These are phyloP conservation scores for Hypoxylon sp. DNA, from an alignment of 2,329 filamentous ascomycete genomes.

Conservation along the genomic window DNA sequence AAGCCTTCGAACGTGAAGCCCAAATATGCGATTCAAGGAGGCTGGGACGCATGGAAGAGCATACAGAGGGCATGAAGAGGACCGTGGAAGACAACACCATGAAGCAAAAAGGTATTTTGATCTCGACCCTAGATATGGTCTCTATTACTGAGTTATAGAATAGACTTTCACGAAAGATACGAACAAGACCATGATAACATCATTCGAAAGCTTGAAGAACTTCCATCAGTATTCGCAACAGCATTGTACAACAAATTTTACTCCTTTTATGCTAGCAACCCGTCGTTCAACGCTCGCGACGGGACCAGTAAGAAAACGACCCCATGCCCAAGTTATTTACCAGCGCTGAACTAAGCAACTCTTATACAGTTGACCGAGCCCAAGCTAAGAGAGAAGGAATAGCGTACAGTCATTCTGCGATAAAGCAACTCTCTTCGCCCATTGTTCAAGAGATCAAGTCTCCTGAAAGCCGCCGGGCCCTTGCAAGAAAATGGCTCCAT, in stretches of 20 bases:
- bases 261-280: conserved; percentile 25
- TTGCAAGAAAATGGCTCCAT: conserved; percentile 21
- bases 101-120: conserved; percentile 11
- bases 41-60: conserved; percentile 31
- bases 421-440: conserved; percentile 15
- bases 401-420: conserved; percentile 1
- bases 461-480: conserved; percentile 10
- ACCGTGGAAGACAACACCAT: conserved; percentile 23
- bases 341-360: no score
- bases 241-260: conserved; percentile 33
- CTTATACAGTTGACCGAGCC: conserved; percentile 11
- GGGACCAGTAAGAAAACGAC: conserved; percentile 28
- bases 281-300: conserved; percentile 28
- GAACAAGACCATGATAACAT: conserved; percentile 19
- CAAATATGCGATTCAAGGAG: conserved; percentile 32
- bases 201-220: conserved; percentile 18
- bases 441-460: conserved; percentile 1
- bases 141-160: background rate
- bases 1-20: conserved; percentile 32
- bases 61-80: conserved; percentile 14
- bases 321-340: background rate
- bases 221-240: conserved; percentile 2
- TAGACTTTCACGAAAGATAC: conserved; percentile 18
- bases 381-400: conserved; percentile 14
- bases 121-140: background rate